These are phyloP conservation scores for Somion occarium DNA, from an alignment of 1,284 basidiomycete genomes.

Conservation along the genomic window DNA sequence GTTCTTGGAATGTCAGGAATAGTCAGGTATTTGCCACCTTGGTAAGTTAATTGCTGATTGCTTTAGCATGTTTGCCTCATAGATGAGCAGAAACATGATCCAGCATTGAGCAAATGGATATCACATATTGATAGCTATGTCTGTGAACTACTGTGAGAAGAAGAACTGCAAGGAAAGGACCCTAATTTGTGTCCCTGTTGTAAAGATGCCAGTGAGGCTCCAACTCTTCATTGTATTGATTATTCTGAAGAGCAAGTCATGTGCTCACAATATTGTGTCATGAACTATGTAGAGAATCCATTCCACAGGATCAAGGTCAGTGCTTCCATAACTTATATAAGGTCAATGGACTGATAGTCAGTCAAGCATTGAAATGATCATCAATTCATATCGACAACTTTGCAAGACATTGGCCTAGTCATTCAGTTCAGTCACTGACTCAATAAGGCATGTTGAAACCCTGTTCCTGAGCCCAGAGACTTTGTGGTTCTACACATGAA, in stretches of 20 bases:
- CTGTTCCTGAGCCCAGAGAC: background rate
- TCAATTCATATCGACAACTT: background rate
- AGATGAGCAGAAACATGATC: background rate
- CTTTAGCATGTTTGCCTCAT: too few species aligned
- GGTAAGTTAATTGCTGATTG: too few species aligned
- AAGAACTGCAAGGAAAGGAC: background rate
- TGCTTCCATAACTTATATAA: background rate
- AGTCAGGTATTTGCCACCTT: too few species aligned
- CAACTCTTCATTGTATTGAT: background rate
- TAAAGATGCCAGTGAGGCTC: background rate
- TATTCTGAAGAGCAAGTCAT: background rate
- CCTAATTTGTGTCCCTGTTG: background rate
- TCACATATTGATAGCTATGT: background rate
- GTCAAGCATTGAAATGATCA: constrained; percentile 7
- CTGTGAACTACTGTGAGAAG: background rate
- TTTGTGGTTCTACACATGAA: constrained; percentile 9
- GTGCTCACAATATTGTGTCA: background rate
- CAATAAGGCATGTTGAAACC: background rate
- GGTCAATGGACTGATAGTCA: background rate
- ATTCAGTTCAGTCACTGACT: constrained; percentile 11
- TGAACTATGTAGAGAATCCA: background rate
- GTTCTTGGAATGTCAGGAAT: too few species aligned
- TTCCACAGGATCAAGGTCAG: background rate
- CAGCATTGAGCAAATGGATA: background rate
- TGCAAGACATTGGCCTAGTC: constrained; percentile 2